Evolutionary conservation across 108 stramenopile genomes (phyloP), one percentile per base, ranked within the genome.

Genomic region (Pseudonitzschia pungens): DNA sequence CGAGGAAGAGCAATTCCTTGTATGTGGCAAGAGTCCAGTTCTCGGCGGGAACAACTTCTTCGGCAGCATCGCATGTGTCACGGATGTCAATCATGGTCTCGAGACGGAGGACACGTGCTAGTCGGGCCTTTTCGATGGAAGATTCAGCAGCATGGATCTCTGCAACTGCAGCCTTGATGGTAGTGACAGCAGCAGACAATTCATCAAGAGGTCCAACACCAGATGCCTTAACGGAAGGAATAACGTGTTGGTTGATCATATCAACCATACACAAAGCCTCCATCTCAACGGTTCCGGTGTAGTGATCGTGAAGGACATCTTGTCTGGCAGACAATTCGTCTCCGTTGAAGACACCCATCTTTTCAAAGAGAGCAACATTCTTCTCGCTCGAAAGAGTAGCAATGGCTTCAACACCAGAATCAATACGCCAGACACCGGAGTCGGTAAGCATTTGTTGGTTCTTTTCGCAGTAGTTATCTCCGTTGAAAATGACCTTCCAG

Each of bases 401-500:
- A 81, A 95, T 93, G 73, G 97, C 97, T 71, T 96, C 97, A 56
- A 97, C 96, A 71, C 92, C 92, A 54, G 91, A 92, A 77, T 95
- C 95, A 68, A 98, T 95, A 62, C 95, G 88, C 95, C 93, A 94
- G 45, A 96, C 73, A 64, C 97, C 97, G 45, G 86, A 79, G 41
- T 93, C 86, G 71, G 96, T 94, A 36, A 93, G 88, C 77, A 87
- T 90, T 64, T 94, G 56, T 79, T 94, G 94, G 77, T 83, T 83
- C 16, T 63, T 84, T 44, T 77, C 78, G 67, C 82, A 78, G 85
- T 96, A 98, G 84, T 96, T 96, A 87, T 98, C 84, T 32, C 97
- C 97, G 79, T 96, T 98, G 92, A 98, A 98, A 69, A 98, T 81
- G 45, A 92, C 92, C 80, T 83, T 85, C 92, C 89, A 92, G 87